Percentiles rank a stretch among this genome's conserved stretches.
phyloP scores from a whole-genome alignment of 169 alveolate genomes.

The Eimeria acervulina region DNA sequence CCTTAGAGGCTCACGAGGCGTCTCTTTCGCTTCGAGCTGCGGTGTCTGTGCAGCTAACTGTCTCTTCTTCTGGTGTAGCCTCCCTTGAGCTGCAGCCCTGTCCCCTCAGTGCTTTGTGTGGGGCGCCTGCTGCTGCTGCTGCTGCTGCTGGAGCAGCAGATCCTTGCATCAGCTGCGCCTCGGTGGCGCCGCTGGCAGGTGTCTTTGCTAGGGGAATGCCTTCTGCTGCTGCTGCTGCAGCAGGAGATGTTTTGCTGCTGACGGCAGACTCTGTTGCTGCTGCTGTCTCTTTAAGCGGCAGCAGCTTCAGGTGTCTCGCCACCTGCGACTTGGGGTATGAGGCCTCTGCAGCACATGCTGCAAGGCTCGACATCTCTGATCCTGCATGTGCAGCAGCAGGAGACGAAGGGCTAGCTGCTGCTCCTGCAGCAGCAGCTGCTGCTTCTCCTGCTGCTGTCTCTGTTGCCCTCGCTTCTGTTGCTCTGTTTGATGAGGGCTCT shows the following conservation, averaged over 20 bases:
- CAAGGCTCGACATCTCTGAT: constrained; percentile 5
- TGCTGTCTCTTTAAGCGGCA: constrained; percentile 8
- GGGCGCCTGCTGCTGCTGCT: not conserved
- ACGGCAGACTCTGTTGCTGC: constrained; percentile 41
- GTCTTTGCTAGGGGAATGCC: not conserved
- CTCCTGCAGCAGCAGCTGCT: not conserved
- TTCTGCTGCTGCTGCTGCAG: not conserved
- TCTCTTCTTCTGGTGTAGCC: not conserved
- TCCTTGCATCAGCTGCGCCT: constrained; percentile 3
- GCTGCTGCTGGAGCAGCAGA: not conserved
- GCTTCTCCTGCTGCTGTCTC: constrained; percentile 17
- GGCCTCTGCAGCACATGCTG: constrained; percentile 53
- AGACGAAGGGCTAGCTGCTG: not conserved
- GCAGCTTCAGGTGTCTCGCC: not conserved
- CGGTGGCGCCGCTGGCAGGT: constrained; percentile 34
- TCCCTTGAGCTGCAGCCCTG: constrained; percentile 22
- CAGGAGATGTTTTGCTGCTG: constrained; percentile 53
- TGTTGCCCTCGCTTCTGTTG: constrained; percentile 69
- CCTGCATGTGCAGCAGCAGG: not conserved
- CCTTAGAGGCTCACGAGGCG: constrained; percentile 37
- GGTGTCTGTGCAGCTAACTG: constrained; percentile 43
- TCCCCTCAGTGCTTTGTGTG: not conserved
- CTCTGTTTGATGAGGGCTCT: constrained; percentile 32
- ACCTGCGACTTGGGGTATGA: not conserved
- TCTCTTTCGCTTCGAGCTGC: constrained; percentile 46